These are phyloP conservation scores for Metschnikowia colocasiae DNA, from an alignment of 805 yeast genomes.

Conservation along the genomic window DNA sequence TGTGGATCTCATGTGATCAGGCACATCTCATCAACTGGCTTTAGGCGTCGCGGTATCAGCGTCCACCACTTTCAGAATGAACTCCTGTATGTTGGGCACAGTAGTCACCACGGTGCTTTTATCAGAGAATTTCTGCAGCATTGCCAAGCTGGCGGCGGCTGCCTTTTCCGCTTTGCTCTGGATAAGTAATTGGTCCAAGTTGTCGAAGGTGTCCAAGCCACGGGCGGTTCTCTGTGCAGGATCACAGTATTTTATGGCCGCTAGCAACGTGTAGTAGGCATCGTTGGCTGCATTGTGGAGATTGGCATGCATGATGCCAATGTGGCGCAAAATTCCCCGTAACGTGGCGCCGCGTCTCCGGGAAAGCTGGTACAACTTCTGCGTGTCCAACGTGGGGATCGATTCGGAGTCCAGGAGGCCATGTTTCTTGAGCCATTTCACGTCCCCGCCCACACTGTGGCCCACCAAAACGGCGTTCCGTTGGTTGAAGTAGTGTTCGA, in stretches of 20 bases:
- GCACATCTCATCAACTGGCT: no score
- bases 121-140: conserved; percentile 1
- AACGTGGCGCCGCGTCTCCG: conserved; percentile 20
- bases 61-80: neutral
- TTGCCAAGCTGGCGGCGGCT: conserved; percentile 2
- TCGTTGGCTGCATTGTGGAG: conserved; percentile 31
- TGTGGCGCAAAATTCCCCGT: conserved; percentile 20
- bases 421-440: conserved; percentile 14
- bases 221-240: conserved; percentile 18
- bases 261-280: conserved; percentile 27
- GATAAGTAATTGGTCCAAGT: neutral
- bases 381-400: conserved; percentile 21
- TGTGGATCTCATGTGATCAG: no score
- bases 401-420: conserved; percentile 10
- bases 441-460: conserved; percentile 17
- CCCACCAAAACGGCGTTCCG: conserved; percentile 21
- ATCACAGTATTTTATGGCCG: conserved; percentile 24
- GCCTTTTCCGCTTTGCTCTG: conserved; percentile 1
- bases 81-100: neutral
- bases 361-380: conserved; percentile 15
- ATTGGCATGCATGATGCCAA: conserved; percentile 23
- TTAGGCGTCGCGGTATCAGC: no score
- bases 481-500: conserved; percentile 17
- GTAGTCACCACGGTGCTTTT: neutral
- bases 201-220: conserved; percentile 19